Percentiles rank a stretch among this genome's conserved stretches.
phyloP scores from a whole-genome alignment of 1,284 basidiomycete genomes.

The Trichosporon ovoides region DNA sequence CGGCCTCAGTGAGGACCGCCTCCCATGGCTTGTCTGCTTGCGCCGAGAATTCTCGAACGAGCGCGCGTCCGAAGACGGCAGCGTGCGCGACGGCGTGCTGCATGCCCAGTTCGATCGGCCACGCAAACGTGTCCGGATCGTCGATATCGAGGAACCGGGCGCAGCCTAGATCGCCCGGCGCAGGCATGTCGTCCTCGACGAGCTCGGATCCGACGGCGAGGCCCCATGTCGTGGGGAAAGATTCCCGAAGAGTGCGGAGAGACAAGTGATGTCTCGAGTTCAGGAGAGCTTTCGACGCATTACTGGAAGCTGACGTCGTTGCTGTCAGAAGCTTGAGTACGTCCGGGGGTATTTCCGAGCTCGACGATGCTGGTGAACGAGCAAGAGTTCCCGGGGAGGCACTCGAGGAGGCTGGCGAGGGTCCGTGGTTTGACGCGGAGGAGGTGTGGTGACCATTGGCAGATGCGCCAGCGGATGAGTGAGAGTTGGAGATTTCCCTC shows the following conservation, averaged over 20 bases:
- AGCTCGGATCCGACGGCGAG: constrained; percentile 36
- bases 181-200: constrained; percentile 33
- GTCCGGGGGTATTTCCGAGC: constrained; percentile 27
- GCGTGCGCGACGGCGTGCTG: constrained; percentile 38
- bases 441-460: not conserved
- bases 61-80: constrained; percentile 36
- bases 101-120: constrained; percentile 47
- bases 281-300: constrained; percentile 25
- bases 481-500: constrained; percentile 20
- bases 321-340: constrained; percentile 34
- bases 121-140: constrained; percentile 33
- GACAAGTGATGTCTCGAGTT: constrained; percentile 37
- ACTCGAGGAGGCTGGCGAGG: constrained; percentile 18
- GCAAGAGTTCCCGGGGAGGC: constrained; percentile 18
- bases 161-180: constrained; percentile 36
- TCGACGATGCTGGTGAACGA: constrained; percentile 20
- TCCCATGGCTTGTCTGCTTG: constrained; percentile 34
- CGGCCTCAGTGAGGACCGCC: constrained; percentile 11
- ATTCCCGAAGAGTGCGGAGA: constrained; percentile 23
- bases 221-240: constrained; percentile 37
- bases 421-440: constrained; percentile 19
- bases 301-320: constrained; percentile 22
- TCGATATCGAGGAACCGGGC: constrained; percentile 39
- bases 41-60: constrained; percentile 38
- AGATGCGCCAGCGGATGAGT: not conserved